These are phyloP conservation scores for Cyberlindnera xylosilytica DNA, from an alignment of 805 yeast genomes.

Conservation along the genomic window DNA sequence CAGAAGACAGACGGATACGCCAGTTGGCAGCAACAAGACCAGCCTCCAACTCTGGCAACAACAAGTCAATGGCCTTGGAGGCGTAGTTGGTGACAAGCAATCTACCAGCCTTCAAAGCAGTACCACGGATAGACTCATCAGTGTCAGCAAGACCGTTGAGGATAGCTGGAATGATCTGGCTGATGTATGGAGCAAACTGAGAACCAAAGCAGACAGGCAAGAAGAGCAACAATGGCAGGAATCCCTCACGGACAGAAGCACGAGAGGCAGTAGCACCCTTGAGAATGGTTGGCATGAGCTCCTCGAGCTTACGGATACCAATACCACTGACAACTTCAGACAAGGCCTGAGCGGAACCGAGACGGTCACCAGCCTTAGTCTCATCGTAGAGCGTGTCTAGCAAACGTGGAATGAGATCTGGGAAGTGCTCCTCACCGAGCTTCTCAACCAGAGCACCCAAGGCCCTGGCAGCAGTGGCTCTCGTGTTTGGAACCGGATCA, in stretches of 20 bases:
- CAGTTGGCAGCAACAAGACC: slow-evolving; percentile 82
- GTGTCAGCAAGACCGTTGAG: slow-evolving; percentile 87
- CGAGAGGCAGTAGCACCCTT: slow-evolving; percentile 66
- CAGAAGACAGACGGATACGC: slow-evolving; percentile 89
- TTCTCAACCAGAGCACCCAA: slow-evolving; percentile 94
- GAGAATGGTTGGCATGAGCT: slow-evolving; percentile 76
- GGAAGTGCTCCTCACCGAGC: slow-evolving; percentile 94
- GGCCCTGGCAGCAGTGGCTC: slow-evolving; percentile 97
- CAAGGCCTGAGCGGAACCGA: slow-evolving; percentile 96
- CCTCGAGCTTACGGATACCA: slow-evolving; percentile 85
- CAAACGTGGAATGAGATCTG: slow-evolving; percentile 80
- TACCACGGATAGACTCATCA: slow-evolving; percentile 83
- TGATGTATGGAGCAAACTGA: slow-evolving; percentile 85
- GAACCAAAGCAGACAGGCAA: slow-evolving; percentile 93
- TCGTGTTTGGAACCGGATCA: slow-evolving; percentile 95
- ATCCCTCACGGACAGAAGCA: slow-evolving; percentile 82
- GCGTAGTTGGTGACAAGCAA: slow-evolving; percentile 90
- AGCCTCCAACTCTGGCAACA: slow-evolving; percentile 88
- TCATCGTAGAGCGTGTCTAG: slow-evolving; percentile 75
- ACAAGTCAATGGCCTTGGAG: slow-evolving; percentile 83
- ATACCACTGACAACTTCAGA: slow-evolving; percentile 92
- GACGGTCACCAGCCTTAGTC: slow-evolving; percentile 78
- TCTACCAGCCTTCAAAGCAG: slow-evolving; percentile 89
- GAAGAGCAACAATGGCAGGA: slow-evolving; percentile 82
- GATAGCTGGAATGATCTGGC: slow-evolving; percentile 86